Evolutionary conservation across 768 basidiomycete genomes (phyloP).

Genomic region (Mycena olivaceomarginata): DNA sequence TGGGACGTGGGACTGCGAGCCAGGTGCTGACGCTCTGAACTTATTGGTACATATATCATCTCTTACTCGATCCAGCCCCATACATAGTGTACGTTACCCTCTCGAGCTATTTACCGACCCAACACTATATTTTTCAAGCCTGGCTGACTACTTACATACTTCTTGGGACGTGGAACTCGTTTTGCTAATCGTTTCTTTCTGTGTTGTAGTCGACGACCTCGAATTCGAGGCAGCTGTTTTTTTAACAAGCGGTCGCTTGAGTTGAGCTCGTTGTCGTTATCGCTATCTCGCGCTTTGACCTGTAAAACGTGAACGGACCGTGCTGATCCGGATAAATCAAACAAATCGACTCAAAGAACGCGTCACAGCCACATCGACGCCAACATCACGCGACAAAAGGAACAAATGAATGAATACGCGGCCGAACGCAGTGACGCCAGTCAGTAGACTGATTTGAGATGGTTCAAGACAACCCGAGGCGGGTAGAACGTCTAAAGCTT

Average conservation of each 20-base stretch:
- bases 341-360: too few relatives aligned
- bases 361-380: too few relatives aligned
- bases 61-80: slow-evolving; percentile 29
- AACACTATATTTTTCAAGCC: too few relatives aligned
- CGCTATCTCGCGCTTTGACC: background rate
- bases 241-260: background rate
- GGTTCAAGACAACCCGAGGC: too few relatives aligned
- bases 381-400: too few relatives aligned
- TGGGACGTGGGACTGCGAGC: slow-evolving; percentile 25
- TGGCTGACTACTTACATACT: background rate
- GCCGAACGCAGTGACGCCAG: too few relatives aligned
- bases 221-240: background rate
- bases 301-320: background rate
- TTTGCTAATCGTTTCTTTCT: background rate
- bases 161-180: background rate
- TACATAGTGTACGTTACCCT: slow-evolving; percentile 23
- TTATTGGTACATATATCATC: slow-evolving; percentile 43
- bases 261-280: background rate
- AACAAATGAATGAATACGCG: too few relatives aligned
- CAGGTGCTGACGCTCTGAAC: slow-evolving; percentile 33
- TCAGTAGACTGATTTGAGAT: too few relatives aligned
- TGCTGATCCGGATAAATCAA: too few relatives aligned
- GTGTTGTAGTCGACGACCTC: background rate
- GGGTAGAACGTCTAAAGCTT: too few relatives aligned
- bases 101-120: background rate